Percentiles rank a stretch among this genome's conserved stretches.
Conservation (phyloP, 2,329 filamentous ascomycete genomes). For the Orbilia ellipsospora region DNA sequence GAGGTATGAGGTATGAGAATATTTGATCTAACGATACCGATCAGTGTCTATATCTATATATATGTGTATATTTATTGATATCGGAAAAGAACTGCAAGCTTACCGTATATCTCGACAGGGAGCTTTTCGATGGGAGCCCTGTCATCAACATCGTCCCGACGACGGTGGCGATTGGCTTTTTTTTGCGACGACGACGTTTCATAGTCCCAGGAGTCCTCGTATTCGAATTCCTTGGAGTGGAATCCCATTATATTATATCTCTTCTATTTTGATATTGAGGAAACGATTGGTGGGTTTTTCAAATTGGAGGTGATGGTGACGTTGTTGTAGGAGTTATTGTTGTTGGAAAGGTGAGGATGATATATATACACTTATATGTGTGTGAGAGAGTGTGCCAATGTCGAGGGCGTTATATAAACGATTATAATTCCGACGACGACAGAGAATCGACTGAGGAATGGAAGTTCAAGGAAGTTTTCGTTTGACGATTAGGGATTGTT, state of each 20-base stretch:
- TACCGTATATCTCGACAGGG: slow-evolving; percentile 77
- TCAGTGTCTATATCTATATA: neutral
- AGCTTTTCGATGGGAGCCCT: slow-evolving; percentile 72
- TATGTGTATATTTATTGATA: neutral
- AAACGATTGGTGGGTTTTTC: too few species aligned
- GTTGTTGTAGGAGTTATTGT: too few species aligned
- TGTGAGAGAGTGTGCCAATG: too few species aligned
- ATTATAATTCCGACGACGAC: too few species aligned
- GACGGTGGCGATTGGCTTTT: slow-evolving; percentile 12
- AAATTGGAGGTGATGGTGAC: too few species aligned
- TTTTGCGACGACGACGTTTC: slow-evolving; percentile 27
- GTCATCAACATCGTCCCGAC: slow-evolving; percentile 13
- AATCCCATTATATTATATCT: slow-evolving; percentile 43
- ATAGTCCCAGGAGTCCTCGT: slow-evolving; percentile 46
- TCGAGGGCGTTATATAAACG: too few species aligned
- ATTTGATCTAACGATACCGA: slow-evolving; percentile 71
- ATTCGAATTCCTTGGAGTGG: slow-evolving; percentile 50
- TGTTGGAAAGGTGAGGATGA: too few species aligned
- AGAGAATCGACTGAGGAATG: too few species aligned
- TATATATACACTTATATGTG: too few species aligned
- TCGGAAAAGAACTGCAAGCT: slow-evolving; percentile 60
- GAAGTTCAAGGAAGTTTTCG: too few species aligned
- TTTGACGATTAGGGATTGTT: too few species aligned
- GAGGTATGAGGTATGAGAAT: slow-evolving; percentile 77
- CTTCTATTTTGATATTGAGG: neutral